A percentile compares a stretch with the other conserved stretches of the same genome.
These are phyloP conservation scores for Cucurbita pepo DNA, from an alignment of 306 rosid genomes.

Conservation along the genomic window DNA sequence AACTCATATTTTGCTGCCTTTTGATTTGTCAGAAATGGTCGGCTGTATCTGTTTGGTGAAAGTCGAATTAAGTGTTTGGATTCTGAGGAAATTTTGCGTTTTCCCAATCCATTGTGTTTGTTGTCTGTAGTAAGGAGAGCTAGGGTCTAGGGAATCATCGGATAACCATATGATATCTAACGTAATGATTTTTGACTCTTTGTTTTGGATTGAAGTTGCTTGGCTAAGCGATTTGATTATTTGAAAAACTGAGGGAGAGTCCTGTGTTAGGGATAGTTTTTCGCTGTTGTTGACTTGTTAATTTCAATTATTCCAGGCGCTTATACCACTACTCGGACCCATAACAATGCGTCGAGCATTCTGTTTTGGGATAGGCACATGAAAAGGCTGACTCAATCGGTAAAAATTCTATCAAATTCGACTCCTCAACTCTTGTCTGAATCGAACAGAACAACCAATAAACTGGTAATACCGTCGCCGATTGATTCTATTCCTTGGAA, in stretches of 20 bases:
- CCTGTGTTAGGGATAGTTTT: not conserved
- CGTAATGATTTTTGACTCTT: too few species aligned
- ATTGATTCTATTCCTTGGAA: conserved; percentile 20
- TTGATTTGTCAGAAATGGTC: not conserved
- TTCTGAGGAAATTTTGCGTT: not conserved
- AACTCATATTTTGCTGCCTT: not conserved
- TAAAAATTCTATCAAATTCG: conserved; percentile 28
- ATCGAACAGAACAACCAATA: conserved; percentile 5
- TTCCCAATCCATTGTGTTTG: not conserved
- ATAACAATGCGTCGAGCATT: conserved; percentile 43
- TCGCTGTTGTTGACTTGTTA: not conserved
- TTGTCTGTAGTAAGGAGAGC: not conserved
- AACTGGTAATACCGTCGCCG: conserved; percentile 7
- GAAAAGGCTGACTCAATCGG: conserved; percentile 51
- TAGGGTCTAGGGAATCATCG: not conserved
- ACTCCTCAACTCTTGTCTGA: conserved; percentile 45
- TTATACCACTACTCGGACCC: conserved; percentile 83
- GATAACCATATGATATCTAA: not conserved
- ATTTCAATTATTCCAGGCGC: conserved; percentile 37
- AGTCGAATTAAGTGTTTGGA: not conserved
- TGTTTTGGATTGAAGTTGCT: not conserved
- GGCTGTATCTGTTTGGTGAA: not conserved
- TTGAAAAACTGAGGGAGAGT: not conserved
- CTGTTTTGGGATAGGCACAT: conserved; percentile 79
- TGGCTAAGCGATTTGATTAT: not conserved